phyloP scores from a whole-genome alignment of 2,329 filamentous ascomycete species.

The Macrophomina phaseolina region DNA sequence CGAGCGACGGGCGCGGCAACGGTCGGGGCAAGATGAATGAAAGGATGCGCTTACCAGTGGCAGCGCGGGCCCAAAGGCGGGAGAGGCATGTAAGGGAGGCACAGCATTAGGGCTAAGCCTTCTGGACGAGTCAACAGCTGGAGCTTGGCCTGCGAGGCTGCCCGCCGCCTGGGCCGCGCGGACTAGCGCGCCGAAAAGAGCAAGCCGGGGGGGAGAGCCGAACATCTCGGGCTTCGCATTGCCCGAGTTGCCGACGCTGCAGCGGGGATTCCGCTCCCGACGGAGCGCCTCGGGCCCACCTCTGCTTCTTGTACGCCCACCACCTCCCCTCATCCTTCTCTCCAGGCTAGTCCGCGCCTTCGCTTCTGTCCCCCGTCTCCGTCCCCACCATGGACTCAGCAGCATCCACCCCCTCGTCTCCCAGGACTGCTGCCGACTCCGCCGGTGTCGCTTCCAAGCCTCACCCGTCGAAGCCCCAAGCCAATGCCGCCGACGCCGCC shows the following conservation, averaged over 20 bases:
- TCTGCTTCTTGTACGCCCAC: not conserved
- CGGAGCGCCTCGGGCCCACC: conserved; percentile 6
- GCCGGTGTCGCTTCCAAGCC: not conserved
- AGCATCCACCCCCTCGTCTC: not conserved
- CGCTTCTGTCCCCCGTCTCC: not conserved
- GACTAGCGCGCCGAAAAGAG: not conserved
- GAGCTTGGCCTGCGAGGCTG: not conserved
- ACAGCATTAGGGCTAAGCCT: not conserved
- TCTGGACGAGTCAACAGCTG: not conserved
- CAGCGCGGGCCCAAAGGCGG: no score
- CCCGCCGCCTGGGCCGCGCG: not conserved
- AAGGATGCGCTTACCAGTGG: no score
- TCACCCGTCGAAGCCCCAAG: not conserved
- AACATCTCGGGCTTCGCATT: not conserved
- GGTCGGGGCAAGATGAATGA: no score
- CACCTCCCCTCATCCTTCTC: not conserved
- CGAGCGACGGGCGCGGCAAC: no score
- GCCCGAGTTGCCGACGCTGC: conserved; percentile 11
- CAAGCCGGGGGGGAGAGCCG: not conserved
- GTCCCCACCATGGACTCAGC: not conserved
- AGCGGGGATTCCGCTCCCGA: not conserved
- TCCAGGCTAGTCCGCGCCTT: not conserved
- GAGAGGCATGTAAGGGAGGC: no score
- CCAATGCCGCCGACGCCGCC: not conserved
- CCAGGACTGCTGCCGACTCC: not conserved